Percentiles rank a stretch among this genome's conserved stretches.
Conservation (phyloP, 2,329 filamentous ascomycete genomes). For the Hypoxylon sp. region DNA sequence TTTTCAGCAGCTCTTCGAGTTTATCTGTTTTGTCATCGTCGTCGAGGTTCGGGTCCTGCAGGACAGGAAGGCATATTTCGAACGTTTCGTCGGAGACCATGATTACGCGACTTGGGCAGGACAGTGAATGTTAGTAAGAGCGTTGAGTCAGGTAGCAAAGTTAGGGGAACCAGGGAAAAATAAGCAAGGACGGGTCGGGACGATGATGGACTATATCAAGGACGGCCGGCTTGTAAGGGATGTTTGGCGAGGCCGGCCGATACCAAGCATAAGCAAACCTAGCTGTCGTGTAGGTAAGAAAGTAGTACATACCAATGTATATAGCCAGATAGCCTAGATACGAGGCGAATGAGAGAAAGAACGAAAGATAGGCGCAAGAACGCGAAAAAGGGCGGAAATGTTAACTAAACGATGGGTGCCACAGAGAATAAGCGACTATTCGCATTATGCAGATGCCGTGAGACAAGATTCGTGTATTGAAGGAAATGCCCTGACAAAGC, state of each 20-base stretch:
- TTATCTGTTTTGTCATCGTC: constrained; percentile 97
- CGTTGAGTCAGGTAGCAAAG: constrained; percentile 15
- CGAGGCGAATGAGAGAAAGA: constrained; percentile 29
- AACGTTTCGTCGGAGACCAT: constrained; percentile 97
- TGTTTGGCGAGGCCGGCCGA: constrained; percentile 30
- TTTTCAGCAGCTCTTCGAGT: constrained; percentile 86
- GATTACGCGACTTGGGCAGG: constrained; percentile 53
- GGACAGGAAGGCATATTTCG: constrained; percentile 88
- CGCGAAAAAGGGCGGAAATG: constrained; percentile 42
- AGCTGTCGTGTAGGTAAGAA: constrained; percentile 22
- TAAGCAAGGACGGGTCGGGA: constrained; percentile 28
- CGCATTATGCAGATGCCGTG: constrained; percentile 52
- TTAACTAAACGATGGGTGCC: constrained; percentile 52
- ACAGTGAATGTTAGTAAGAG: constrained; percentile 30
- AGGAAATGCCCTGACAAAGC: constrained; percentile 33
- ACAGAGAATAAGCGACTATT: constrained; percentile 51
- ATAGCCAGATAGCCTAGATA: constrained; percentile 17
- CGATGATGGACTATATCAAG: constrained; percentile 35
- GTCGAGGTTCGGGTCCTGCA: constrained; percentile 84
- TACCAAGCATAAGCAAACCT: constrained; percentile 35
- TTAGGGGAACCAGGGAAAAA: constrained; percentile 24
- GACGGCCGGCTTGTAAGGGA: constrained; percentile 40
- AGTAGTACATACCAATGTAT: constrained; percentile 30
- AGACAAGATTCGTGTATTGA: constrained; percentile 43
- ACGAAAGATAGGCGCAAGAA: constrained; percentile 35